Evolutionary conservation across 2,329 filamentous ascomycete species (phyloP), one percentile per base, ranked within the genome.

Genomic region (Claviceps humidiphila): DNA sequence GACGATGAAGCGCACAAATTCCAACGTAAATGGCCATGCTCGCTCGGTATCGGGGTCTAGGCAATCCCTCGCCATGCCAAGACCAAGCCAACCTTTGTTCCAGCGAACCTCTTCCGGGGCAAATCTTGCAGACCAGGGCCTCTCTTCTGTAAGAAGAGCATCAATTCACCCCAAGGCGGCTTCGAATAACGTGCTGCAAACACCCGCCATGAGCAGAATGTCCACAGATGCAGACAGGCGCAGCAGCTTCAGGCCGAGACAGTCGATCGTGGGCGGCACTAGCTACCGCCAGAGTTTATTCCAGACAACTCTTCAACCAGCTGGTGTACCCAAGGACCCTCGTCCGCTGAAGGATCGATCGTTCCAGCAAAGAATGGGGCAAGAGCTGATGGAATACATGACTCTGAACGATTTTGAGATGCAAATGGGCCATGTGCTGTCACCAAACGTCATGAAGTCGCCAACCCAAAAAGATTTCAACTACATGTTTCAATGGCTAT

Each of bases 381-480:
- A 93, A 60, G 90, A 98, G 62, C 71, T 98, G 52, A 72, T 95
- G 58, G 93, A 98, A 59, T 98, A 95, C 64, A 77, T 98, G 64
- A 84, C 88, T 0, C 84, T 90, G 53, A 85, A 96, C 67, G 95
- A 96, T 64, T 98, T 97, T 62, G 93, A 98, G 68, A 82, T 96
- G 77, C 90, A 97, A 60, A 95, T 94, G 84, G 96, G 95, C 70
- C 87, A 97, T 66, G 85, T 82, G 1, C 74, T 98, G n/a, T 87
- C 88, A 1, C 85, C 87, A 57, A 96, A 96, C 61, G 87, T 89
- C 6, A 83, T 95, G 64, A 91, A 88, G 61, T 95, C 88, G 44
- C 94, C 93, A 0, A 98, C 91, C 1, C 91, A 97, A 61, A 98
- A 98, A 64, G 93, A 98, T 66, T 98, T 98, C 72, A 93, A 94